phyloP scores from a whole-genome alignment of 108 stramenopile species.

The Nannochloropsis granulata region DNA sequence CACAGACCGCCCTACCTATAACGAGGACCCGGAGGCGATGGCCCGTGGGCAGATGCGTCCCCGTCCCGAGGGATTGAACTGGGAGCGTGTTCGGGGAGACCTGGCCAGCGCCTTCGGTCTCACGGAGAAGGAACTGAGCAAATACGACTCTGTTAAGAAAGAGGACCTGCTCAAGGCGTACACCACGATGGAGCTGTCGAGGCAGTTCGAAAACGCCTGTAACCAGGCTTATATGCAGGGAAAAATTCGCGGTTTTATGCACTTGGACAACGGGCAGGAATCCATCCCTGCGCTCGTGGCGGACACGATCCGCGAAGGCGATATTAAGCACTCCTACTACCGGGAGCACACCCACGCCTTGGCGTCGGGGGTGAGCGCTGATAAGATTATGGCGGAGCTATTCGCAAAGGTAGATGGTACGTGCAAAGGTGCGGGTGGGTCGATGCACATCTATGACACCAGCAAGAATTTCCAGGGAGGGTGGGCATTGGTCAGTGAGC shows the following conservation, averaged over 20 bases:
- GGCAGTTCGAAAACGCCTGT: conserved; percentile 94
- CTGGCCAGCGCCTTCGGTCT: conserved; percentile 18
- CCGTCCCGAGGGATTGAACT: neutral
- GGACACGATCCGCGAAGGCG: conserved; percentile 69
- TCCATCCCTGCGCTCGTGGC: conserved; percentile 81
- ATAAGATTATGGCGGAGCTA: conserved; percentile 79
- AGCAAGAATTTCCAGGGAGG: conserved; percentile 58
- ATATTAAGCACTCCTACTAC: conserved; percentile 93
- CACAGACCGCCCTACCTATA: neutral
- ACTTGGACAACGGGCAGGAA: conserved; percentile 95
- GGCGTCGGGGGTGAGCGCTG: conserved; percentile 63
- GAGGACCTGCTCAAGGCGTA: conserved; percentile 36
- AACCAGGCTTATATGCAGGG: conserved; percentile 94
- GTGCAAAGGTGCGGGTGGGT: conserved; percentile 91
- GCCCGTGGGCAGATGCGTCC: neutral
- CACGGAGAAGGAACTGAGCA: neutral
- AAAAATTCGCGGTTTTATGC: conserved; percentile 83
- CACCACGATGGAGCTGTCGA: conserved; percentile 28
- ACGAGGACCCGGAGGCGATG: neutral
- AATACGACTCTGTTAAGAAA: conserved; percentile 21
- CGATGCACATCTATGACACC: conserved; percentile 96
- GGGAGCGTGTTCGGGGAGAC: neutral
- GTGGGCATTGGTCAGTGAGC: conserved; percentile 91
- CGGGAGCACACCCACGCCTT: conserved; percentile 95
- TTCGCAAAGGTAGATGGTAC: conserved; percentile 95